Conservation (phyloP, 148 eudicot genomes). For the Silene latifolia region DNA sequence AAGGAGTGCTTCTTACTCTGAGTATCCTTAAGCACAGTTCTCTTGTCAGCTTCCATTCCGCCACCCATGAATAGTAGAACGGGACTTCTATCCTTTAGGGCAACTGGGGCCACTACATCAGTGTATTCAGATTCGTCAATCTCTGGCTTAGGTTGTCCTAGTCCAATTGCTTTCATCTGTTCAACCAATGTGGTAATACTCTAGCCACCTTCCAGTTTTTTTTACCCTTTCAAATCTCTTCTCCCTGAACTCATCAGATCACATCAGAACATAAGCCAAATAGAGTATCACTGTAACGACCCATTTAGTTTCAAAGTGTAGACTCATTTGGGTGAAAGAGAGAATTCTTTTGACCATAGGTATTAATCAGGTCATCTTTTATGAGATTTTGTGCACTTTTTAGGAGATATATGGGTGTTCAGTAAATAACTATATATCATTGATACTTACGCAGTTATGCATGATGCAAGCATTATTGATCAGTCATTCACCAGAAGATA, state of each 20-base stretch:
- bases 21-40: constrained; percentile 97
- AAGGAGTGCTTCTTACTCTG: constrained; percentile 57
- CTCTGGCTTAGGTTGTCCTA: constrained; percentile 44
- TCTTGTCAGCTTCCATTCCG: constrained; percentile 99
- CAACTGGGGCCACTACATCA: constrained; percentile 97
- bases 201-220: constrained; percentile 92
- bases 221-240: constrained; percentile 83
- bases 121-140: constrained; percentile 80
- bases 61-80: constrained; percentile 98
- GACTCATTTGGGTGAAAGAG: too few species aligned
- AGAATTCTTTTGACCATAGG: background rate
- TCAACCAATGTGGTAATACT: constrained; percentile 83
- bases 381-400: background rate
- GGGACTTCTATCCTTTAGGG: constrained; percentile 87
- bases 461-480: background rate
- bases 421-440: too few species aligned
- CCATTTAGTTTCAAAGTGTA: too few species aligned
- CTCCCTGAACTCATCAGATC: constrained; percentile 48
- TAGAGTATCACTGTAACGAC: background rate
- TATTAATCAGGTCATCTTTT: background rate
- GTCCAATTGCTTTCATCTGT: constrained; percentile 94
- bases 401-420: background rate
- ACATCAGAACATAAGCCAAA: constrained; percentile 6
- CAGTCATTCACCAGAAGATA: background rate
- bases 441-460: background rate